These are phyloP conservation scores for Mycena haematopus DNA, from an alignment of 768 basidiomycete species.

Conservation along the genomic window DNA sequence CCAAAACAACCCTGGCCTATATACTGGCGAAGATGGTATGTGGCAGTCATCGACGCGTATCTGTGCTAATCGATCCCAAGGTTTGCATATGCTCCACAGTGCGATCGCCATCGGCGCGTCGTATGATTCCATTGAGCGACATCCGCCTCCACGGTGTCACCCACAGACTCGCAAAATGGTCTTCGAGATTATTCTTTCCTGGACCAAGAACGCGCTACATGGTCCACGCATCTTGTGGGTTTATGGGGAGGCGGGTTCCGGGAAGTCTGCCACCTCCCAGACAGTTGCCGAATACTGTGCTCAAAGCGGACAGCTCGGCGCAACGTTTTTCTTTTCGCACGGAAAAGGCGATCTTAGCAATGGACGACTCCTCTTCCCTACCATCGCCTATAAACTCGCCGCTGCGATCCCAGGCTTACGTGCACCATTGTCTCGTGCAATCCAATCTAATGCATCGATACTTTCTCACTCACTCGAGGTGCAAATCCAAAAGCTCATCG, in stretches of 20 bases:
- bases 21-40: slow-evolving; percentile 25
- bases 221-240: slow-evolving; percentile 30
- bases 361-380: slow-evolving; percentile 22
- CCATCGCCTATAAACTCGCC: slow-evolving; percentile 31
- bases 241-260: slow-evolving; percentile 17
- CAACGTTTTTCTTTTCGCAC: slow-evolving; percentile 31
- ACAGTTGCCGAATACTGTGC: slow-evolving; percentile 31
- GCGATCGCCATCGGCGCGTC: slow-evolving; percentile 29
- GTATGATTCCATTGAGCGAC: slow-evolving; percentile 28
- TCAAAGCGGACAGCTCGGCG: slow-evolving; percentile 28
- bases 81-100: slow-evolving; percentile 26
- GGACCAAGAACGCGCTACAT: slow-evolving; percentile 19
- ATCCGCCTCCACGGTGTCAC: slow-evolving; percentile 30
- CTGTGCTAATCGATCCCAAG: slow-evolving; percentile 8
- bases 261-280: slow-evolving; percentile 25
- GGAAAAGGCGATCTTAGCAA: slow-evolving; percentile 22
- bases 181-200: slow-evolving; percentile 26
- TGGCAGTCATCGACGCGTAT: not conserved
- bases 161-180: slow-evolving; percentile 31
- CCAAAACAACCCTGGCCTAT: not conserved
- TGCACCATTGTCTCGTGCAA: slow-evolving; percentile 31
- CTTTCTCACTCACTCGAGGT: slow-evolving; percentile 37
- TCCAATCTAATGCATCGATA: slow-evolving; percentile 35
- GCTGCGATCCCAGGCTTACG: slow-evolving; percentile 31
- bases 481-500: slow-evolving; percentile 36